Evolutionary conservation across 768 basidiomycete genomes (phyloP), one percentile per base, ranked within the genome.

Genomic region (Cystofilobasidium macerans): DNA sequence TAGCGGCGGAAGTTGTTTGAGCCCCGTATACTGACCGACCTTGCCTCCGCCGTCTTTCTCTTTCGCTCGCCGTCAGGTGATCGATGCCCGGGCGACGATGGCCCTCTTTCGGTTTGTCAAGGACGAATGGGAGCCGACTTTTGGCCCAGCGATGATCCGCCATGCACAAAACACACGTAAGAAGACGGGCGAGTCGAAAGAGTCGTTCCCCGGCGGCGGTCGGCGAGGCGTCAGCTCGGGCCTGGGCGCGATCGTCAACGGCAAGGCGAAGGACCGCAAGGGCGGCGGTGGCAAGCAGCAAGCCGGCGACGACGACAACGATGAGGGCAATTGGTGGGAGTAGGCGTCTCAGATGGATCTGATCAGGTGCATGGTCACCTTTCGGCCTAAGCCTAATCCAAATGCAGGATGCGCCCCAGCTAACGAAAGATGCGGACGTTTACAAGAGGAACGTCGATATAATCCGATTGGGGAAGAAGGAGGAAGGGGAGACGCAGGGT

Each of bases 11-110:
- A 33, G 64, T 33, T 22, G 60, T 54, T 28, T 24, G n/a, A 43
- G 48, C 24, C 22, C 40, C 45, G 2, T 3, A 11, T 13, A 3
- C 45, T 26, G 28, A 22, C 12, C 38, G 54, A 26, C 47, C 36
- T 12, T 33, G 26, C 18, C 48, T 24, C 47, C 4, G 26, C 20
- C 57, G 2, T 8, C 30, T 11, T 33, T 24, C 36, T 43, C 30
- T 59, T 3, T 53, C 61, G 33, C 0, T 8, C 7, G 13, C 35
- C 14, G 38, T 14, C 66, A 95, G 93, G 85, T 97, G 6, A 88
- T 83, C 22, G 93, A 98, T 74, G 91, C 93, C 0, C 82, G 93
- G 60, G 94, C 93, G 0, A 88, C 92, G 0, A 95, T 99, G 90
- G 93, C 90, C 0, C 79, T 97, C 43, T 97, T 87, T 75, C 82